phyloP scores from a whole-genome alignment of 768 basidiomycete genomes.

The Lentinula raphanica region DNA sequence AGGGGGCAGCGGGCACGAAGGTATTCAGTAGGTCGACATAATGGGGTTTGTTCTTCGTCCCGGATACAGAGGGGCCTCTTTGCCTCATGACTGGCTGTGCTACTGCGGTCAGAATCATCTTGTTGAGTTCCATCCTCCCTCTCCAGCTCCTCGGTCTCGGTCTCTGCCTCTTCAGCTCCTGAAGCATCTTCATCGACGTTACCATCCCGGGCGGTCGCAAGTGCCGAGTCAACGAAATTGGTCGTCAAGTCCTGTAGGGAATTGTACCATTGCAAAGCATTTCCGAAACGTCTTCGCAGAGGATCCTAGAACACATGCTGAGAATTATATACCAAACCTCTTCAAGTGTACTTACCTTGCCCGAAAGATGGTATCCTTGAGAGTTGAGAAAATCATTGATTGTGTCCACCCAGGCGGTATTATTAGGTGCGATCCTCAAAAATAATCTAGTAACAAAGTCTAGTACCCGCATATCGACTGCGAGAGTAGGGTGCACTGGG shows the following conservation, averaged over 20 bases:
- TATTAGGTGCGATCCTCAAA: constrained; percentile 9
- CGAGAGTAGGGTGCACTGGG: constrained; percentile 11
- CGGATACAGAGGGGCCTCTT: no score
- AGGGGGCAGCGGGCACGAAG: constrained; percentile 19
- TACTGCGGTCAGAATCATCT: neutral
- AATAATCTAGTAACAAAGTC: constrained; percentile 11
- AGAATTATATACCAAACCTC: neutral
- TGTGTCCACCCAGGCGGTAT: constrained; percentile 10
- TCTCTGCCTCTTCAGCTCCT: no score
- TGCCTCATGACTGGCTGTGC: neutral
- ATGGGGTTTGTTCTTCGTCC: no score
- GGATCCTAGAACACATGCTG: constrained; percentile 16
- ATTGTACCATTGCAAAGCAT: constrained; percentile 16
- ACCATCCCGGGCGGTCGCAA: neutral
- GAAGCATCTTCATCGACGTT: neutral
- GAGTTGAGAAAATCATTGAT: constrained; percentile 12
- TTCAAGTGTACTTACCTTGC: constrained; percentile 8
- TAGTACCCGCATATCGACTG: constrained; percentile 10
- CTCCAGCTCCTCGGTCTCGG: no score
- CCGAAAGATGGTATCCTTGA: constrained; percentile 10
- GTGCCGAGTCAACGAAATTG: neutral
- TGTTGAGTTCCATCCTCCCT: accelerated
- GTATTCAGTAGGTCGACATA: constrained; percentile 16
- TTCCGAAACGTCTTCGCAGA: constrained; percentile 16
- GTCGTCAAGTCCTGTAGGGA: neutral